Evolutionary conservation across 352 stramenopile genomes (phyloP).

Genomic region (Globisporangium takayamanum): DNA sequence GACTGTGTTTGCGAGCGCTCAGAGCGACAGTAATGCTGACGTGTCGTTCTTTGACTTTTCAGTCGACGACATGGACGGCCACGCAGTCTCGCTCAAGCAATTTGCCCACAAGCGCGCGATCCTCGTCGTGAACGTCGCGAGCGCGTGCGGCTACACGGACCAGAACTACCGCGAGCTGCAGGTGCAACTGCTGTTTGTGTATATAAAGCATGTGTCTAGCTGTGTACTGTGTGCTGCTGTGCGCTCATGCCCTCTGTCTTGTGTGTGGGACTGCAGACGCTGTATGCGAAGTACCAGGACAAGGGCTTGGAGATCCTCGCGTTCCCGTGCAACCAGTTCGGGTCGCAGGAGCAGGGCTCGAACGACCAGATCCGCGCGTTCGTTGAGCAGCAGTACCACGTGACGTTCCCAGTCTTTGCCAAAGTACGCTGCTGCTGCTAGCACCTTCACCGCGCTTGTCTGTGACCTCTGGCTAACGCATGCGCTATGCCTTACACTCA

Average conservation of each 20-base stretch:
- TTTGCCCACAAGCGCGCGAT: constrained; percentile 59
- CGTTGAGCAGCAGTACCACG: constrained; percentile 58
- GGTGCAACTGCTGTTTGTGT: constrained; percentile 8
- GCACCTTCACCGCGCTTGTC: too few relatives aligned
- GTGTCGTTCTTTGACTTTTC: constrained; percentile 55
- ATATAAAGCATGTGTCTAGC: too few relatives aligned
- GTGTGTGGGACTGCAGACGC: not conserved
- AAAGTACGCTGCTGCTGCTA: constrained; percentile 38
- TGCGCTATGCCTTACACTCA: not conserved
- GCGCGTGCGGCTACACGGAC: constrained; percentile 74
- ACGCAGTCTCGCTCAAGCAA: constrained; percentile 34
- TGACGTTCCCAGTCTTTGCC: constrained; percentile 80
- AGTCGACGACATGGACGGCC: constrained; percentile 40
- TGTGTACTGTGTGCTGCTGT: too few relatives aligned
- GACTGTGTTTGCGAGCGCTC: not conserved
- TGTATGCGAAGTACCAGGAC: constrained; percentile 73
- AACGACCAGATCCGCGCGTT: constrained; percentile 74
- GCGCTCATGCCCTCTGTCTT: too few relatives aligned
- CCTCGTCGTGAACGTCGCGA: constrained; percentile 80
- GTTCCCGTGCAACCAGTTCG: constrained; percentile 97
- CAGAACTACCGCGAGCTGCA: constrained; percentile 76
- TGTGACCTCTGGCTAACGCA: too few relatives aligned
- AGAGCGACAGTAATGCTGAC: not conserved
- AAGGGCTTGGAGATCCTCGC: constrained; percentile 84
- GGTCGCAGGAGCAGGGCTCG: constrained; percentile 79